Evolutionary conservation across 2,329 filamentous ascomycete genomes (phyloP), one percentile per base, ranked within the genome.

Genomic region (Fusarium piperis): DNA sequence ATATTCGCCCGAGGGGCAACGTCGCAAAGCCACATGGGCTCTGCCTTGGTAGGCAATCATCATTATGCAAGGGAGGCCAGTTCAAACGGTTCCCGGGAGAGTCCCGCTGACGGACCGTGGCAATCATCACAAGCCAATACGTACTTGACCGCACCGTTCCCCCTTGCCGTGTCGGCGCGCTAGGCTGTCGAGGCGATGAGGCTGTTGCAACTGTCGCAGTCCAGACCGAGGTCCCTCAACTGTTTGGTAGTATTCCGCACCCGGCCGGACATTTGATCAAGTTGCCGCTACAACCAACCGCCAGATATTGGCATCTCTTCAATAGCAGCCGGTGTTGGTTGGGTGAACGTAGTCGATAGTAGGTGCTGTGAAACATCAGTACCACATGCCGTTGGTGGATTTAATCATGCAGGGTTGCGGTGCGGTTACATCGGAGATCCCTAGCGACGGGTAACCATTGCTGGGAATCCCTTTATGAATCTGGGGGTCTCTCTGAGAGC

Each of bases 401-500:
- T 72, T 67, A 33, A 58, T 64, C 64, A 56, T 67, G 68, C 66
- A 75, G 64, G 67, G 64, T 65, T 66, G 48, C 41, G 32, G 41
- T 52, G 41, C 38, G 62, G 73, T 70, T 73, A 51, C 73, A 76
- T 72, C 53, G 57, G 39, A 55, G 62, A 55, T 60, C 46, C 59
- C 60, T 57, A 60, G 62, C 59, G 44, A 63, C 58, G 51, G 64
- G 39, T 48, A 63, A 26, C 39, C 28, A 48, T 53, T 73, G 66
- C 69, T 70, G 67, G 61, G 58, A 64, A 71, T 62, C 57, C 62
- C 74, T 68, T 77, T 70, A 68, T 69, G 57, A 74, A 72, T 70
- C 62, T 59, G 66, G 66, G 64, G 67, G 60, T 39, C 36, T 56
- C 57, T 48, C 48, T 62, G 55, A 59, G 55, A 66, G 57, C 38